A percentile compares a stretch with the other conserved stretches of the same genome.
Evolutionary conservation across 2,329 filamentous ascomycete genomes (phyloP).

Genomic region (Fusarium newnesense): DNA sequence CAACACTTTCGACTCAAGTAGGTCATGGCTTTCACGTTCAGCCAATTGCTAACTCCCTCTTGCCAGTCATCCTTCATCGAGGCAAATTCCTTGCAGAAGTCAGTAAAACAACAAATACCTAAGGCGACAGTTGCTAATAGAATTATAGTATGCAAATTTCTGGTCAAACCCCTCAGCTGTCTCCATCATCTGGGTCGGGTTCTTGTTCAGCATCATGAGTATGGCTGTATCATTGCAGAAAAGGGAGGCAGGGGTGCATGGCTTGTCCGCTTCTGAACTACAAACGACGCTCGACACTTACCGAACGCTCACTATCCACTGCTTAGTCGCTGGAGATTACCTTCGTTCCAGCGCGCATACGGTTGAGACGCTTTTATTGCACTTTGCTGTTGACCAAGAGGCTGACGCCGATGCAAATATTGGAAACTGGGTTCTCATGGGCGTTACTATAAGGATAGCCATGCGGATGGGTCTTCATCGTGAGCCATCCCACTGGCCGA

Average conservation of each 20-base stretch:
- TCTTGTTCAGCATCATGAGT: constrained; percentile 13
- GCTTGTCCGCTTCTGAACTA: neutral
- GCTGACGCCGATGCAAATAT: constrained; percentile 9
- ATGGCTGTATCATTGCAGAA: constrained; percentile 3
- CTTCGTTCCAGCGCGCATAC: constrained; percentile 25
- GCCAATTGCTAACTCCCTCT: neutral
- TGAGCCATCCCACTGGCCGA: constrained; percentile 31
- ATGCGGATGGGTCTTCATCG: constrained; percentile 34
- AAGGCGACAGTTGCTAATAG: neutral
- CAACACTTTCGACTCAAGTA: constrained; percentile 28
- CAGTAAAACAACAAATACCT: neutral
- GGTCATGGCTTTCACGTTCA: neutral
- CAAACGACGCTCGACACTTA: constrained; percentile 17
- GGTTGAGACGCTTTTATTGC: constrained; percentile 28
- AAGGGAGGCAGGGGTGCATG: neutral
- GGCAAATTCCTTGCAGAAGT: constrained; percentile 15
- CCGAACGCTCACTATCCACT: constrained; percentile 31
- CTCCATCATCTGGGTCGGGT: constrained; percentile 15
- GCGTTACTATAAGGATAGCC: constrained; percentile 26
- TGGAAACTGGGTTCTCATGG: constrained; percentile 29
- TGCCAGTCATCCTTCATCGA: constrained; percentile 5
- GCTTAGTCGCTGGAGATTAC: constrained; percentile 30
- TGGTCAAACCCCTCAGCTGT: neutral
- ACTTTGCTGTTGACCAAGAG: constrained; percentile 34
- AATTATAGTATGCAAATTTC: constrained; percentile 4